Conservation (phyloP, 164 flowering plant species). For the Buxus sempervirens region DNA sequence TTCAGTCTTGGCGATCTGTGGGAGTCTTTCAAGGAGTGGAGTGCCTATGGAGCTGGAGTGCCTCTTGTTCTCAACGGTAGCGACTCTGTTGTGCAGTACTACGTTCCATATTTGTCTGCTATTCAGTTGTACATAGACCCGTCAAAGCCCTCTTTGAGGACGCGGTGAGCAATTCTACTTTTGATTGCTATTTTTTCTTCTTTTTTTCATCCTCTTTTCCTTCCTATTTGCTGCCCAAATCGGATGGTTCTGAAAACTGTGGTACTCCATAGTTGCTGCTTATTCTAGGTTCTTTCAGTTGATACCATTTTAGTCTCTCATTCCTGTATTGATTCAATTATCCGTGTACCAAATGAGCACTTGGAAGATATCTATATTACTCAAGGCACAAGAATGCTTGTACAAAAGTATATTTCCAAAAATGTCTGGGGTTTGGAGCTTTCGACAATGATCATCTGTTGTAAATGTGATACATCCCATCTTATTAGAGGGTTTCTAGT, state of each 20-base stretch:
- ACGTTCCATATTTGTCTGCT: conserved; percentile 69
- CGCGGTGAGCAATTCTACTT: conserved; percentile 31
- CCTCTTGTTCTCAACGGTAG: conserved; percentile 50
- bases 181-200: not conserved
- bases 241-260: not conserved
- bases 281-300: not conserved
- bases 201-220: not conserved
- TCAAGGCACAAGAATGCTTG: no score
- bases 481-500: no score
- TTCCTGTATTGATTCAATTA: not conserved
- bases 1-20: conserved; percentile 63
- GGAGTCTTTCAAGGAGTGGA: conserved; percentile 71
- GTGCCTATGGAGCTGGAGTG: conserved; percentile 74
- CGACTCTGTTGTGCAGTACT: conserved; percentile 57
- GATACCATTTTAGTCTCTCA: not conserved
- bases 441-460: not conserved
- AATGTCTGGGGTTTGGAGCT: not conserved
- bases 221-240: not conserved
- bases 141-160: conserved; percentile 21
- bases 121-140: conserved; percentile 66
- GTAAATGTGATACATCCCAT: not conserved
- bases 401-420: no score
- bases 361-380: no score
- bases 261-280: not conserved
- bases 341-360: not conserved